Base-by-base conservation (phyloP, 192 early-diverging fungal species). In the Dissophora globulifera region DNA sequence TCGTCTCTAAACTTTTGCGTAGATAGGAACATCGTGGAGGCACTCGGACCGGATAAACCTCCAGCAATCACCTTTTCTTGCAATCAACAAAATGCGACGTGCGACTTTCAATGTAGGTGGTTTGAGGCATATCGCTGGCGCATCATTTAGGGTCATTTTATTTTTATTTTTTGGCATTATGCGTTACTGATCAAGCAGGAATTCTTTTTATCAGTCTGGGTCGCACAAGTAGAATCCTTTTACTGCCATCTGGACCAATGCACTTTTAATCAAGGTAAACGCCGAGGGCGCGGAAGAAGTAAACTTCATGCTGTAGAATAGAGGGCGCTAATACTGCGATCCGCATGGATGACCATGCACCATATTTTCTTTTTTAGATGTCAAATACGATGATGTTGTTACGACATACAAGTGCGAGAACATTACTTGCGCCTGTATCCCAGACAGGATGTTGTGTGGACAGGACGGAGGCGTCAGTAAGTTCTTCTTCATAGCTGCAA, bases 231-330 rank as follows among this genome's bases (percentile, higher is more conserved):
- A 29, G 93, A 97, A 68, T 93, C 93, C n/a, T 97, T 97, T 80
- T 97, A 90, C 69, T 97, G 95, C 71, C 81, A 90, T 49, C 72
- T 97, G 30, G 82, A 87, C 54, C 82, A 89, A n/a, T 97, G 95
- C 67, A 49, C 69, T 4, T 90, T 93, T 64, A 78, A 57, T 16
- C 84, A 90, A 78, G 84, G 86, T 87, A 78, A 57, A 29, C 13
- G 38, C 38, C n/a, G n/a, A n/a, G n/a, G n/a, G 38, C 38, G 13
- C 13, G 38, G 13, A 40, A 13, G 38, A 16, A n/a, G 38, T 19
- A 27, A 9, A 35, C 16, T 5, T 51, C 10, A 20, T 49, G 33
- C 52, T n/a, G n/a, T n/a, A n/a, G n/a, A n/a, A n/a, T n/a, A n/a
- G n/a, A n/a, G n/a, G n/a, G n/a, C n/a, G n/a, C n/a, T n/a, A n/a